Evolutionary conservation across 2,329 filamentous ascomycete genomes (phyloP).

Genomic region (Aspergillus sp.): DNA sequence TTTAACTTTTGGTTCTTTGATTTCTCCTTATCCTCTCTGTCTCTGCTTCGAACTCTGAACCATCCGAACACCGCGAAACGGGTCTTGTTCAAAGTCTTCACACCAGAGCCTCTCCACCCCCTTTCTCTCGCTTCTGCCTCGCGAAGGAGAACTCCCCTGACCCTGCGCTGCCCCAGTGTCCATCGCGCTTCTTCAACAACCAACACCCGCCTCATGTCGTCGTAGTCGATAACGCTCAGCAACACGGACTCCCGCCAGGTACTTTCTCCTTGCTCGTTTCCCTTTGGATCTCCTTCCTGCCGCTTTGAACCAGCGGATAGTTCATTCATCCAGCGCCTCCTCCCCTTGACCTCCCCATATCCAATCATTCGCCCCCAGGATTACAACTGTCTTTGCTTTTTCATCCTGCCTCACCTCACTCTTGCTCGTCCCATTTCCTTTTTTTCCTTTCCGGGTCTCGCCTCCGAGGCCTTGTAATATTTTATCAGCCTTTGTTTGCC

Average conservation of each 20-base stretch:
- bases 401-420: background rate
- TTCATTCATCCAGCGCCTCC: background rate
- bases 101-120: conserved; percentile 7
- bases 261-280: conserved; percentile 18
- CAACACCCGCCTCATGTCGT: conserved; percentile 33
- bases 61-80: background rate
- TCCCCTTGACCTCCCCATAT: conserved; percentile 6
- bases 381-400: conserved; percentile 11
- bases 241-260: conserved; percentile 37
- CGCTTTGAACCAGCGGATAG: conserved; percentile 8
- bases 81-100: conserved; percentile 11
- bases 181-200: background rate
- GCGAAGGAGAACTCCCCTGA: background rate
- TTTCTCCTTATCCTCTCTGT: background rate
- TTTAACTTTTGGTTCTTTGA: conserved; percentile 1
- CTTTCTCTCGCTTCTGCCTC: conserved; percentile 2
- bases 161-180: background rate
- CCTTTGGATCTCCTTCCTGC: conserved; percentile 13
- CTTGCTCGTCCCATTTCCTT: conserved; percentile 1
- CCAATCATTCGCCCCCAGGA: conserved; percentile 11
- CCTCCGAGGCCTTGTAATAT: background rate
- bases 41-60: conserved; percentile 1
- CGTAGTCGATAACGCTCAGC: conserved; percentile 31
- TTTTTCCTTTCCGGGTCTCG: conserved; percentile 3
- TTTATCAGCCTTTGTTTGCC: conserved; percentile 18